Percentiles rank a stretch among this genome's conserved stretches.
Evolutionary conservation across 768 basidiomycete genomes (phyloP).

Genomic region (Collybiopsis luxurians): DNA sequence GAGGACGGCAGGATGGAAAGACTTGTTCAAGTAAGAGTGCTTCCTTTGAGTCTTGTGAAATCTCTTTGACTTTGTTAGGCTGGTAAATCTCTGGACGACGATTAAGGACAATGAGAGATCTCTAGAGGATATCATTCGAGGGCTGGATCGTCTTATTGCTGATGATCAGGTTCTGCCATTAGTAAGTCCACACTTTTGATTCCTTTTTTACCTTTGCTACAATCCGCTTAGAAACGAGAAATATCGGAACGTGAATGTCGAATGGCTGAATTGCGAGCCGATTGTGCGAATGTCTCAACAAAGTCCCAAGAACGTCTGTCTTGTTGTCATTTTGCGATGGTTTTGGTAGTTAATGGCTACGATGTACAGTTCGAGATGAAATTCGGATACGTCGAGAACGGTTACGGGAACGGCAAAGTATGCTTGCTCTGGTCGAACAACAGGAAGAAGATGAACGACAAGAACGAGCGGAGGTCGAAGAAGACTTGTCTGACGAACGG

Average conservation of each 20-base stretch:
- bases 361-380: conserved; percentile 35
- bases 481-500: conserved; percentile 38
- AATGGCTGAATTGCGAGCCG: conserved; percentile 46
- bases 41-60: conserved; percentile 7
- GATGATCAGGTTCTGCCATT: conserved; percentile 35
- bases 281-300: conserved; percentile 39
- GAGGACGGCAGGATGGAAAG: conserved; percentile 62
- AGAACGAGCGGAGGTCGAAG: conserved; percentile 23
- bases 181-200: conserved; percentile 33
- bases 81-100: conserved; percentile 50
- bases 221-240: conserved; percentile 55
- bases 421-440: conserved; percentile 41
- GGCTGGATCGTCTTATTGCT: conserved; percentile 46
- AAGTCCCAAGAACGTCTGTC: conserved; percentile 45
- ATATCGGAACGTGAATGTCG: conserved; percentile 61
- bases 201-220: background rate
- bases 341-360: background rate
- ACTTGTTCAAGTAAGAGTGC: conserved; percentile 62
- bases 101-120: conserved; percentile 50
- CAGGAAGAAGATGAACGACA: conserved; percentile 30
- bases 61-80: conserved; percentile 27
- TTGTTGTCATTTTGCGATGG: background rate
- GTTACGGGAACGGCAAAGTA: conserved; percentile 43
- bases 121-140: conserved; percentile 43
- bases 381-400: conserved; percentile 43